These are phyloP conservation scores for Acacia concinna DNA, from an alignment of 331 rosid species.

Conservation along the genomic window DNA sequence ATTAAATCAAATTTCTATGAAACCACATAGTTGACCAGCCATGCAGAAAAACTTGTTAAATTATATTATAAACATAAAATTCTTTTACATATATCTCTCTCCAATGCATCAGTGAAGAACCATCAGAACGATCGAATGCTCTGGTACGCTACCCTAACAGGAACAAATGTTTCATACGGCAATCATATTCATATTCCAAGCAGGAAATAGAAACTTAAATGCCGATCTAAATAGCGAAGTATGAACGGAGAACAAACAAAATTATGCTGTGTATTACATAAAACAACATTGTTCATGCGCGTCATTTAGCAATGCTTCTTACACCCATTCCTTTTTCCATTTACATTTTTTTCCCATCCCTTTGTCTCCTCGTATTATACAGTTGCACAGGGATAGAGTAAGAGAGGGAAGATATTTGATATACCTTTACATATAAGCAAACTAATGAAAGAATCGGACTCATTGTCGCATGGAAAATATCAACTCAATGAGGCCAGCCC, in stretches of 20 bases:
- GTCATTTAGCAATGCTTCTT: conserved; percentile 39
- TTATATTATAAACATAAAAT: neutral
- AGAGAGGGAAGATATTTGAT: conserved; percentile 47
- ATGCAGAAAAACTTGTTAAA: neutral
- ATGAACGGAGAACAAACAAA: conserved; percentile 25
- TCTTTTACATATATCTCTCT: neutral
- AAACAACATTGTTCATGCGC: conserved; percentile 43
- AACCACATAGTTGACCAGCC: neutral
- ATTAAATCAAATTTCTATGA: neutral
- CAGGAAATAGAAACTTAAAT: neutral
- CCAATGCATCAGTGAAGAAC: neutral
- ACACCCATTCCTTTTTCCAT: conserved; percentile 31
- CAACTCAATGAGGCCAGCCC: conserved; percentile 46
- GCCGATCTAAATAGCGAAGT: neutral
- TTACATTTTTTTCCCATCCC: conserved; percentile 42
- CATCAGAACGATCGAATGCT: neutral
- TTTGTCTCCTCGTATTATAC: conserved; percentile 56
- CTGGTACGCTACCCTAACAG: neutral
- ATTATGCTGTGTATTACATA: conserved; percentile 45
- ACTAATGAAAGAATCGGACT: conserved; percentile 85
- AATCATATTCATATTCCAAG: neutral
- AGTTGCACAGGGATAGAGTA: conserved; percentile 46
- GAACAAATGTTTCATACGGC: neutral
- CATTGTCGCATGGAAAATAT: conserved; percentile 44
- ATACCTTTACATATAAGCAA: conserved; percentile 77